Base-by-base conservation (phyloP, 768 basidiomycete species). In the Kwoniella sp. region DNA sequence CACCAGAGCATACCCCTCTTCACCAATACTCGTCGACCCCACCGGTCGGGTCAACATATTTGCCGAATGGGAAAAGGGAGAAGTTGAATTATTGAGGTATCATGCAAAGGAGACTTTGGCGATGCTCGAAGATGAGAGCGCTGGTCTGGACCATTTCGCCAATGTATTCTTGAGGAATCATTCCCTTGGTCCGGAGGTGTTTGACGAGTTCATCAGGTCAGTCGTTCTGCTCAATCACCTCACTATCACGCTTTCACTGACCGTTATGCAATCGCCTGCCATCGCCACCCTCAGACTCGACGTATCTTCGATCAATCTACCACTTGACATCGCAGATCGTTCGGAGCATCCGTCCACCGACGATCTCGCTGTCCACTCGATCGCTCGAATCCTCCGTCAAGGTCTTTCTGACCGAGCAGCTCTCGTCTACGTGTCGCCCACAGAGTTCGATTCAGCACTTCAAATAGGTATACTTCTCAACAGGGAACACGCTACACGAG, bases 101-200 rank as follows among this genome's bases (percentile, higher is more conserved):
- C 92, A 97, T 72, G 92, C 93, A 0, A 80, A 82, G 37, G 83
- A 85, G 71, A 91, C 92, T 0, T 82, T 95, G 1, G 85, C 88
- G 63, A 81, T 95, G 48, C 85, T 89, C 53, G 76, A 77, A 47
- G 74, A 76, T 58, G 55, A 57, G 26, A 36, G 19, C 27, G 24
- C 69, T 27, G 63, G 68, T 19, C 67, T 83, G 1, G 89, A 92
- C 67, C 83, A 85, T 0, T 93, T 94, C 70, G 81, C 84, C 0
- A 81, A 85, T 19, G 84, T 87, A 8, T 96, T 95, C 74, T 82
- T 95, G 51, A 84, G 84, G 63, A 89, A 92, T 51, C 83, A 86
- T 49, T 85, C 87, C 1, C 85, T 88, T 58, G 79, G 89, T 6
- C 78, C 82, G 1, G 84, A 85, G 26, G 84, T 88, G 21, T 94